phyloP scores from a whole-genome alignment of 495 filamentous ascomycete genomes.

The Massariosphaeria phaeospora region DNA sequence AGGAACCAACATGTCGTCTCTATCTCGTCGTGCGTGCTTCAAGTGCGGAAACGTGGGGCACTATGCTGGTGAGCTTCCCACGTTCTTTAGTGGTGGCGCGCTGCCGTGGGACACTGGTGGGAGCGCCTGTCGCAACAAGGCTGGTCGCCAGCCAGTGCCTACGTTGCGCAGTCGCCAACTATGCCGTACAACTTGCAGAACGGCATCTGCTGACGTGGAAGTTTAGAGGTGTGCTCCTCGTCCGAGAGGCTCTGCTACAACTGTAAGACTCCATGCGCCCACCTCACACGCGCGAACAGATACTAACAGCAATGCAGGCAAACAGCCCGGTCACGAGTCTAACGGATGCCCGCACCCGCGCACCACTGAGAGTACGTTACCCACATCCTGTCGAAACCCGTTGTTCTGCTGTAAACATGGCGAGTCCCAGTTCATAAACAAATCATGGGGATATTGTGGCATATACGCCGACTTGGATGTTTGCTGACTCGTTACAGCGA shows the following conservation, averaged over 20 bases:
- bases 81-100: not conserved
- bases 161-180: slow-evolving; percentile 5
- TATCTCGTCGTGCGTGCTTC: slow-evolving; percentile 97
- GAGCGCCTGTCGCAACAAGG: slow-evolving; percentile 7
- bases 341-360: slow-evolving; percentile 93
- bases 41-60: slow-evolving; percentile 99
- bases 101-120: slow-evolving; percentile 27
- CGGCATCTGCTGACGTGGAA: slow-evolving; percentile 14
- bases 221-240: slow-evolving; percentile 87
- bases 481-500: slow-evolving; percentile 52
- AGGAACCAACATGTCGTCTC: slow-evolving; percentile 66
- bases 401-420: slow-evolving; percentile 4
- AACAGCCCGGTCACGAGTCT: slow-evolving; percentile 75
- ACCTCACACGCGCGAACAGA: slow-evolving; percentile 43
- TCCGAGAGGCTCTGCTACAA: slow-evolving; percentile 99
- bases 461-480: slow-evolving; percentile 12
- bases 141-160: not conserved
- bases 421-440: too few relatives aligned
- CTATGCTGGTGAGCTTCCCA: slow-evolving; percentile 63
- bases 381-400: slow-evolving; percentile 36
- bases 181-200: not conserved
- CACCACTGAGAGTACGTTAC: slow-evolving; percentile 77
- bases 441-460: slow-evolving; percentile 7
- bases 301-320: slow-evolving; percentile 42
- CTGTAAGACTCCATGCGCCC: slow-evolving; percentile 55